phyloP scores from a whole-genome alignment of 1,284 basidiomycete species.

The Trichosporon sp. region DNA sequence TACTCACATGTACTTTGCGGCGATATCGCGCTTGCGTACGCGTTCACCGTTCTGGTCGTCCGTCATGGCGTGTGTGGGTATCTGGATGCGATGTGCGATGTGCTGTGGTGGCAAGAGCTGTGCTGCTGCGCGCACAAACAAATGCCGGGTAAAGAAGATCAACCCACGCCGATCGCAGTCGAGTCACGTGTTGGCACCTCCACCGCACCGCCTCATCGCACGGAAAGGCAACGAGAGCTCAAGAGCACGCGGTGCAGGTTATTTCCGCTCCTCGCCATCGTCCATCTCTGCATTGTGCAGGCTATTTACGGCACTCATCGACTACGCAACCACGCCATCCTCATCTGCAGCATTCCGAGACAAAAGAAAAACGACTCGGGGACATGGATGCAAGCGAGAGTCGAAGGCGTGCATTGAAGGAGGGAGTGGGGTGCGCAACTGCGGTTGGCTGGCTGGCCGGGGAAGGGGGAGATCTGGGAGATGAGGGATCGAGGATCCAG shows the following conservation, averaged over 20 bases:
- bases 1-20: slow-evolving; percentile 23
- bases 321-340: not conserved
- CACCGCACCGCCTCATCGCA: not conserved
- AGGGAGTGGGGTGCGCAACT: not conserved
- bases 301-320: not conserved
- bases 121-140: not conserved
- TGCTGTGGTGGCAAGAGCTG: not conserved
- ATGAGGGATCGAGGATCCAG: not conserved
- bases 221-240: no score
- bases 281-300: not conserved
- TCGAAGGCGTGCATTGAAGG: not conserved
- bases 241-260: not conserved
- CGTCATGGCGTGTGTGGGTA: not conserved
- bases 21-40: slow-evolving; percentile 31
- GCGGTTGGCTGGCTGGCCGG: not conserved
- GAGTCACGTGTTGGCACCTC: not conserved
- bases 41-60: not conserved
- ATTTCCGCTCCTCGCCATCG: not conserved
- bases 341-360: not conserved
- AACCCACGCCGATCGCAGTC: not conserved
- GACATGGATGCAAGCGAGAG: not conserved
- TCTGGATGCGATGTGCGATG: not conserved
- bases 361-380: not conserved
- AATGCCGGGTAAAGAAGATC: not conserved
- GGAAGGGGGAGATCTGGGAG: not conserved